These are phyloP conservation scores for Pseudopithomyces chartarum DNA, from an alignment of 2,329 filamentous ascomycete species.

Conservation along the genomic window DNA sequence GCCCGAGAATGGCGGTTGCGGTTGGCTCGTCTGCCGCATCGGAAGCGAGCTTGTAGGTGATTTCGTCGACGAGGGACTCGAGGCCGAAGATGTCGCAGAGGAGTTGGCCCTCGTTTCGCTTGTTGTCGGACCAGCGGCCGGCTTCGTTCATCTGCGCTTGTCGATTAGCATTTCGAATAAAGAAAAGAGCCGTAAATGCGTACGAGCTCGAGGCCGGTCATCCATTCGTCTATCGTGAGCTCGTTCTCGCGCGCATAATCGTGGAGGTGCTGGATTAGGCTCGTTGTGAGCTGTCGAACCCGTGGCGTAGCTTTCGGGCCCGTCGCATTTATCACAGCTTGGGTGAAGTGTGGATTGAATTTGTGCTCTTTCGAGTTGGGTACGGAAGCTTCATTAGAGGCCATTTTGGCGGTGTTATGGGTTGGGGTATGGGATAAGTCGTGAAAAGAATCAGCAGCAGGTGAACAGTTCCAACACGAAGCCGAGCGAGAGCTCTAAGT, in stretches of 20 bases:
- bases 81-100: slow-evolving; percentile 64
- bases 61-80: slow-evolving; percentile 74
- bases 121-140: slow-evolving; percentile 65
- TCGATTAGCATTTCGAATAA: neutral
- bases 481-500: neutral
- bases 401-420: slow-evolving; percentile 18
- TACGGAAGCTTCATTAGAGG: slow-evolving; percentile 19
- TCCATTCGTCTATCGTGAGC: slow-evolving; percentile 79
- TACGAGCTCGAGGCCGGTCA: slow-evolving; percentile 72
- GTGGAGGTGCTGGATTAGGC: slow-evolving; percentile 73
- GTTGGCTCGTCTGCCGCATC: slow-evolving; percentile 61
- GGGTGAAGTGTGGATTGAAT: slow-evolving; percentile 78
- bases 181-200: neutral
- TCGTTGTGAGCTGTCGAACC: slow-evolving; percentile 65
- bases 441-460: neutral
- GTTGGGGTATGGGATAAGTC: neutral
- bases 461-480: neutral
- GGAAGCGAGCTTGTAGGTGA: slow-evolving; percentile 69
- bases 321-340: slow-evolving; percentile 74
- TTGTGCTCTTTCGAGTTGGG: slow-evolving; percentile 33
- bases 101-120: slow-evolving; percentile 67
- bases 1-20: slow-evolving; percentile 79
- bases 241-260: slow-evolving; percentile 79
- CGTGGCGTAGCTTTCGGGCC: slow-evolving; percentile 70
- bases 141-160: slow-evolving; percentile 60